Base-by-base conservation (phyloP, 2,329 filamentous ascomycete genomes). In the Cercospora zeina region DNA sequence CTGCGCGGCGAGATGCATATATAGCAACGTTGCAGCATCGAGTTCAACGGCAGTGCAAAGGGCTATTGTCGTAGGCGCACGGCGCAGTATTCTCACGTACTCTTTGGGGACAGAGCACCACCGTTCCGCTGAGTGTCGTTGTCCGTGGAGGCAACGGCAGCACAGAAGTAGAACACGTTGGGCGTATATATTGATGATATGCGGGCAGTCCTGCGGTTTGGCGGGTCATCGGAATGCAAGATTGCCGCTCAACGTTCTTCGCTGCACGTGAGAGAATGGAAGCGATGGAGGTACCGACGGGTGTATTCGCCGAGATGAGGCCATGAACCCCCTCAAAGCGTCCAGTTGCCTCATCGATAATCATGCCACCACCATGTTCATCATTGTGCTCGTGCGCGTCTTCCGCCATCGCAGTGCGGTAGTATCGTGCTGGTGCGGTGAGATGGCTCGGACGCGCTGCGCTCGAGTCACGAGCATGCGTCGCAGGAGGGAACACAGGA, bases 231-330 rank as follows among this genome's bases (percentile, higher is more conserved):
- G 16, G 21, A 45, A 21, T 45, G 39, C 39, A 45, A 45, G 39
- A 45, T 45, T 45, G 39, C 39, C 39, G 39, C 21, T 45, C 39
- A 45, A 24, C 39, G 39, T 45, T 45, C 39, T 10, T 45, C 16
- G 39, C 39, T 45, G 39, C 39, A 45, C 39, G 39, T 45, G 39
- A 45, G 39, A 27, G 6, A 45, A 45, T 45, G 39, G 39, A 45
- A 6, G 39, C 39, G 39, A 45, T 45, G 39, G 21, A 21, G 39
- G 39, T 13, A 45, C 39, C 39, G 21, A 24, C 39, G n/a, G 39
- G 24, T n/a, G 37, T 45, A 45, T 45, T 45, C 39, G 39, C 39
- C 39, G 39, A 45, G 39, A 45, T 45, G 39, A 45, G 39, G 39
- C 39, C 39, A 45, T 45, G 39, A 21, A 45, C 39, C 39, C 39